Evolutionary conservation across 805 yeast genomes (phyloP), one percentile per base, ranked within the genome.

Genomic region (Pichia nanzhaoensis): DNA sequence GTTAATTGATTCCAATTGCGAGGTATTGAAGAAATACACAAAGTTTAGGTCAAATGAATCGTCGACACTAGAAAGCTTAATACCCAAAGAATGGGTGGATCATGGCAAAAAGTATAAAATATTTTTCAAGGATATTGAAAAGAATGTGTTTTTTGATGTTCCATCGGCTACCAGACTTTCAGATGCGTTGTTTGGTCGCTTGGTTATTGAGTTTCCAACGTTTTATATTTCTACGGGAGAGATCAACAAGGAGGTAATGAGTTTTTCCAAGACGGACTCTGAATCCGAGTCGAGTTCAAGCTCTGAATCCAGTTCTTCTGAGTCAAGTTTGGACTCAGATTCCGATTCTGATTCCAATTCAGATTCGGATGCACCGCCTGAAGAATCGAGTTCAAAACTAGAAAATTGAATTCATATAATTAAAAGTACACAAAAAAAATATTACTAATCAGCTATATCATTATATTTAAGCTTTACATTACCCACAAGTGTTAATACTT

Each of bases 191-290:
- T 65, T 66, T 47, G 78, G 78, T 31, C 70, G 71, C 45, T 69
- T 79, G 0, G 84, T 88, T 0, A 69, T 87, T 31, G 96, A 88
- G 58, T 88, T 75, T 52, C 95, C 96, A 0, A 82, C 89, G 0
- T 66, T 88, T 4, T 71, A 67, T 45, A 67, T 83, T 1, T 46
- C 47, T 20, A 49, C 47, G 17, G 42, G 28, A 35, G 41, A 7
- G 39, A 36, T 21, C 40, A 55, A 17, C 61, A 54, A 12, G 64
- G 61, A 0, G 9, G 3, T 7, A n/a, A 8, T 41, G 10, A 34
- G 24, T 13, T 5, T 41, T 19, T 5, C 22, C 12, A 4, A 27
- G 5, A 8, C 8, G 13, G 34, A 27, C 5, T 27, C 30, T n/a
- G 31, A 20, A 17, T 58, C 41, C 2, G 33, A 17, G 17, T 16